Evolutionary conservation across 257 asterid genomes (phyloP), one percentile per base, ranked within the genome.

Genomic region (Jasminum sambac): DNA sequence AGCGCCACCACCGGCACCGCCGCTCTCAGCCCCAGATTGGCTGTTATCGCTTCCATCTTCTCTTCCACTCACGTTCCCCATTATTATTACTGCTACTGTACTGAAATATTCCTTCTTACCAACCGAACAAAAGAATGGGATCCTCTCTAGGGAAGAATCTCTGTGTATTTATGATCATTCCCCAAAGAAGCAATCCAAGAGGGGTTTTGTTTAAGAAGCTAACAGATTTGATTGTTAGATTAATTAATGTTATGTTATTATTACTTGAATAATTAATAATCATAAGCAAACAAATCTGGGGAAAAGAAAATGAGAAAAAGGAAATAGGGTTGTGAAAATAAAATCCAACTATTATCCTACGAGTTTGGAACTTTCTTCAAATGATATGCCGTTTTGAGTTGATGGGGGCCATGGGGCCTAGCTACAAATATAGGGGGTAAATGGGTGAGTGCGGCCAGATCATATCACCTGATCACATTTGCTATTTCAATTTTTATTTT

Each of bases 31-130:
- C 52, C 70, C 82, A 64, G 86, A 85, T 75, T 82, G 89, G 82
- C 80, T 71, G 77, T 83, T 82, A 68, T 82, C 75, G 75, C 79
- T 83, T 63, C 77, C 88, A 21, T 88, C 97, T 78, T 92, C 97
- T 81, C 91, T 87, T 69, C 96, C 98, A 79, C 81, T 92, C 17
- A 89, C 97, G 82, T 92, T 92, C 69, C 98, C 98, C 98, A 91
- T 91, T 77, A 76, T 12, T 34, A 34, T n/a, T 30, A 44, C 59
- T 24, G 66, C 23, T 52, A 19, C 13, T 19, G 9, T 10, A 52
- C 26, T 52, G 19, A 52, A 52, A 52, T 17, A 52, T 52, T 17
- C 14, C 19, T 52, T 52, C 61, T 52, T 23, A 21, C 25, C 26
- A 52, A 52, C 61, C 61, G 26, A 52, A 52, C 21, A 52, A 25